phyloP scores from a whole-genome alignment of 208 protist species.

The Entamoeba histolytica region DNA sequence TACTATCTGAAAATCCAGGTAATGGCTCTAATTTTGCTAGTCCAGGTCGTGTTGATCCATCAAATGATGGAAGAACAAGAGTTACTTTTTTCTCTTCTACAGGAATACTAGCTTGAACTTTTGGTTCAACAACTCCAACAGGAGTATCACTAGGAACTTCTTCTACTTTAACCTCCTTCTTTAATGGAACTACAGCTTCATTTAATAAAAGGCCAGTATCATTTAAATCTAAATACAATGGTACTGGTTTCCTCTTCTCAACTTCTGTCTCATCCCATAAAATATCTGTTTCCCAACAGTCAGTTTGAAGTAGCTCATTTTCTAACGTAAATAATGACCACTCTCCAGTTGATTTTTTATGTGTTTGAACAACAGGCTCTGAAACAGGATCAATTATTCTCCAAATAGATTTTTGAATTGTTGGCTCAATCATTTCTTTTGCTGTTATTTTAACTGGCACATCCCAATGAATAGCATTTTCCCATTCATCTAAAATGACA shows the following conservation, averaged over 20 bases:
- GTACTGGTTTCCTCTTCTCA: neutral
- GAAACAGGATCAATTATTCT: neutral
- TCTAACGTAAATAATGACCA: neutral
- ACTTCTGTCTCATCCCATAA: neutral
- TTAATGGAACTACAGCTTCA: neutral
- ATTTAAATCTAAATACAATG: neutral
- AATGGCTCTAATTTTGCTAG: neutral
- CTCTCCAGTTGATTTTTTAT: neutral
- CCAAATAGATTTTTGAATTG: neutral
- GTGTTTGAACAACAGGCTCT: neutral
- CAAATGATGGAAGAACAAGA: neutral
- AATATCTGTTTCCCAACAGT: neutral
- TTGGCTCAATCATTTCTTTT: neutral
- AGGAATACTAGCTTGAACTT: neutral
- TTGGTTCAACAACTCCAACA: neutral
- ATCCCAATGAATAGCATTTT: neutral
- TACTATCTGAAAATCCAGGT: neutral
- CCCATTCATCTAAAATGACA: neutral
- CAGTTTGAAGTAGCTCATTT: neutral
- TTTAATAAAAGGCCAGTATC: neutral
- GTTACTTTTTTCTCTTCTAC: neutral
- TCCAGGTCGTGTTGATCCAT: neutral
- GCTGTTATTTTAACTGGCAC: too few relatives aligned
- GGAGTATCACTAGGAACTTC: neutral
- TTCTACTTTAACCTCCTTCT: neutral